Conservation (phyloP, 495 filamentous ascomycete species). For the Lentithecium fluviatile region DNA sequence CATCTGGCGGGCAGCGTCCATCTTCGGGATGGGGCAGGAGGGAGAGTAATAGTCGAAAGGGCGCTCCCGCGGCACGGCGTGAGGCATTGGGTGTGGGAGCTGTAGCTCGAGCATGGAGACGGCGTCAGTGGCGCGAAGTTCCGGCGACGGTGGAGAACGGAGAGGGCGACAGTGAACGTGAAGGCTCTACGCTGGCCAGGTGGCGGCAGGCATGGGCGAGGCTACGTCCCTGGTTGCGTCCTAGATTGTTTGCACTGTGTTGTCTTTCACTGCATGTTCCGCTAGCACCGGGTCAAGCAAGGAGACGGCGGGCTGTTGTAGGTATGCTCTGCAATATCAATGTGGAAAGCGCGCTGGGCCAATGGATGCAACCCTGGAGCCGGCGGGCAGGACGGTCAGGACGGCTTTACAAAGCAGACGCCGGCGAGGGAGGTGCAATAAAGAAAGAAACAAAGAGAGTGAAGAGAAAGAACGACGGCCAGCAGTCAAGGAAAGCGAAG, state of each 20-base stretch:
- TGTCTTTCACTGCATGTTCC: slow-evolving; percentile 30
- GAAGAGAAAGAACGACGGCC: too few relatives aligned
- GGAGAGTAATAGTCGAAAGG: slow-evolving; percentile 32
- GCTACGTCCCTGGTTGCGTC: slow-evolving; percentile 3
- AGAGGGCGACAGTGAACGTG: background rate
- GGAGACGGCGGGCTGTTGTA: slow-evolving; percentile 21
- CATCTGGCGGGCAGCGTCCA: slow-evolving; percentile 24
- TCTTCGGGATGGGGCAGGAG: slow-evolving; percentile 11
- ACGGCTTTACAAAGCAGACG: background rate
- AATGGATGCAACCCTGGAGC: slow-evolving; percentile 24
- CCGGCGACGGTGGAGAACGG: background rate
- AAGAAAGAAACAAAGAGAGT: too few relatives aligned
- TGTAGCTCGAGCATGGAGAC: slow-evolving; percentile 35
- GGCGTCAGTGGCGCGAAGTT: slow-evolving; percentile 3
- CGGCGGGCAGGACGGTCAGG: slow-evolving; percentile 5
- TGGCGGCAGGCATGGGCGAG: slow-evolving; percentile 8
- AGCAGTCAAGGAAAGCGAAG: too few relatives aligned
- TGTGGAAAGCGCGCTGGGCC: slow-evolving; percentile 6
- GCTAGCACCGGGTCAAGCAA: slow-evolving; percentile 19
- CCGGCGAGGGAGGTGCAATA: slow-evolving; percentile 3
- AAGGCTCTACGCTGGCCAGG: background rate
- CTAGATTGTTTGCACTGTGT: slow-evolving; percentile 14
- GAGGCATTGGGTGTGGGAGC: slow-evolving; percentile 37
- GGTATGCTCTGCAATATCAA: slow-evolving; percentile 25
- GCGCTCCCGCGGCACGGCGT: slow-evolving; percentile 29